Evolutionary conservation across 305 asterid species (phyloP), one percentile per base, ranked within the genome.

Genomic region (Fraxinus greggii): DNA sequence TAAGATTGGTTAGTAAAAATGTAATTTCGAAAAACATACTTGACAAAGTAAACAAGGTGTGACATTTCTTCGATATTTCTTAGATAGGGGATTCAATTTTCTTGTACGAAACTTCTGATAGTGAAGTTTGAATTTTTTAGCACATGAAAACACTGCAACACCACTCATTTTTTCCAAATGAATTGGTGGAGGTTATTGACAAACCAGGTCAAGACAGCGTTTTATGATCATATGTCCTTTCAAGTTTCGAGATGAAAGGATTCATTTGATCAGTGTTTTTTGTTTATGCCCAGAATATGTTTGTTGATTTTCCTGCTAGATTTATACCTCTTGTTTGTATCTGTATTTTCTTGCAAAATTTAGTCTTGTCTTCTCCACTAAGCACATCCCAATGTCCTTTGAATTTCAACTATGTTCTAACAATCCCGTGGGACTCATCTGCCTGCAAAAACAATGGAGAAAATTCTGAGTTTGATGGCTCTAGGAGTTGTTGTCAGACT

Each of bases 351-450:
- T 45, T 83, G 1, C 82, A 28, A 78, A 23, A 19, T 28, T 56
- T 61, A 42, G 89, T 79, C 24, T 83, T 83, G 40, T 79, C 88
- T 23, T 23, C 69, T 23, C 69, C 38, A 51, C 17, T 17, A 33
- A 61, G 17, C 29, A 17, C 17, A 56, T 17, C 78, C 59, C 56
- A 82, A 17, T 92, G 93, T 67, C 93, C 94, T 36, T 74, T 91
- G 1, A 77, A 89, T 45, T 78, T 92, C n/a, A 81, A 78, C 77
- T 92, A 89, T 83, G 93, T 92, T 24, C 42, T 21, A 13, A 90
- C 67, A 31, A 61, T 91, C 75, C 87, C 89, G 75, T 92, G 94
- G 97, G 90, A 92, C 79, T 72, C 90, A 15, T 88, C 94, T 28
- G 87, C 90, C 48, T 92, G 97, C 86, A 81, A 15, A 33, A 56